A percentile compares a stretch with the other conserved stretches of the same genome.
These are phyloP conservation scores for Sphaerulina musiva DNA, from an alignment of 2,329 filamentous ascomycete species.

Conservation along the genomic window DNA sequence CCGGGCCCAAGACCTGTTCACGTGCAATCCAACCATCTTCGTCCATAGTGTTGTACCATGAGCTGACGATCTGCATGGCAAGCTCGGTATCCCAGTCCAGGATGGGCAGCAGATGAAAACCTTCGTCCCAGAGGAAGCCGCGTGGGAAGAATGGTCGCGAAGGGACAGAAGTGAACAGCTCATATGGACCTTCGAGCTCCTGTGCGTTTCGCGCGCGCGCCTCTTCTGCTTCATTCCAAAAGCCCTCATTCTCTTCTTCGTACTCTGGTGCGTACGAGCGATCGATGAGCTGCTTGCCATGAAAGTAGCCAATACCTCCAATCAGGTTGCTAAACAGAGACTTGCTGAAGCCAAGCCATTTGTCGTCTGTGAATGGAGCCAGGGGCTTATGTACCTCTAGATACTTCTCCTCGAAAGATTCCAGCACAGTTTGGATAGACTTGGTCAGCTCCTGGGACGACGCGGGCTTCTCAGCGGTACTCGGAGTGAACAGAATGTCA, in stretches of 20 bases:
- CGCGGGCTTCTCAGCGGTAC: slow-evolving; percentile 42
- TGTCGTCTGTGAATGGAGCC: slow-evolving; percentile 64
- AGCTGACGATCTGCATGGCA: slow-evolving; percentile 77
- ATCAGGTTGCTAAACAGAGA: slow-evolving; percentile 91
- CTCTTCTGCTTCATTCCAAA: slow-evolving; percentile 86
- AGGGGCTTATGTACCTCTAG: slow-evolving; percentile 64
- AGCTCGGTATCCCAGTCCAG: slow-evolving; percentile 92
- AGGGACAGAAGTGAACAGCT: slow-evolving; percentile 85
- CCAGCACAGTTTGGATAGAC: slow-evolving; percentile 59
- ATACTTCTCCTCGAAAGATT: slow-evolving; percentile 70
- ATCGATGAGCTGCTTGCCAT: slow-evolving; percentile 81
- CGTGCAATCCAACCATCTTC: slow-evolving; percentile 95
- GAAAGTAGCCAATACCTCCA: slow-evolving; percentile 92
- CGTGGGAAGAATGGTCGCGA: slow-evolving; percentile 93
- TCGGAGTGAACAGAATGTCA: slow-evolving; percentile 82
- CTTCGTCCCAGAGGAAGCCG: slow-evolving; percentile 97
- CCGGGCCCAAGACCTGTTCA: slow-evolving; percentile 86
- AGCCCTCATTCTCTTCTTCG: slow-evolving; percentile 88
- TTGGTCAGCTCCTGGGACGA: slow-evolving; percentile 57
- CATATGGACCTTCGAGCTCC: slow-evolving; percentile 70
- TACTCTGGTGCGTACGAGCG: slow-evolving; percentile 88
- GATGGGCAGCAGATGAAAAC: slow-evolving; percentile 87
- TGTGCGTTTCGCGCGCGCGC: slow-evolving; percentile 65
- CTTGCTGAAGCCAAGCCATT: slow-evolving; percentile 74
- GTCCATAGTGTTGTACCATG: slow-evolving; percentile 95